phyloP scores from a whole-genome alignment of 768 basidiomycete species.

The Kwoniella botswanensis region DNA sequence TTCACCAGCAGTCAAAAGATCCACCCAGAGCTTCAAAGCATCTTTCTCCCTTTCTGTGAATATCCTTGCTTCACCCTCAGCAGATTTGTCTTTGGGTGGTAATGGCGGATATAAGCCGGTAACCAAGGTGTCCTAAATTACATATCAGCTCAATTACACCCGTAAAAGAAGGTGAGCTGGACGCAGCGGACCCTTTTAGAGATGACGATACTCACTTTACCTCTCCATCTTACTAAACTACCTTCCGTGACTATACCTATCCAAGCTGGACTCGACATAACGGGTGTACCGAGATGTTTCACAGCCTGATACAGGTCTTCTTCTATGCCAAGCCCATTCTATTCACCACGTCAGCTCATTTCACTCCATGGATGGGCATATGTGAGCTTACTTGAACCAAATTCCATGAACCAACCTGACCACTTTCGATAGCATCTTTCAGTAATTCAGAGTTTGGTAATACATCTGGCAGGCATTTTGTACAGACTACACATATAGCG shows the following conservation, averaged over 20 bases:
- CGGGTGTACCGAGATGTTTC: constrained; percentile 36
- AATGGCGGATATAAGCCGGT: constrained; percentile 40
- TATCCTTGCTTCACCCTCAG: constrained; percentile 5
- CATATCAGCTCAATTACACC: not conserved
- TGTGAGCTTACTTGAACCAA: constrained; percentile 64
- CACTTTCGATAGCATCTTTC: constrained; percentile 51
- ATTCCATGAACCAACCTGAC: constrained; percentile 63
- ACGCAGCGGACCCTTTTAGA: not conserved
- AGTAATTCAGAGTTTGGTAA: constrained; percentile 66
- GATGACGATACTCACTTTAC: constrained; percentile 16
- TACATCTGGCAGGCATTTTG: constrained; percentile 74
- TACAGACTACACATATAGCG: constrained; percentile 70
- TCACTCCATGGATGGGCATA: constrained; percentile 56
- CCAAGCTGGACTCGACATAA: constrained; percentile 49
- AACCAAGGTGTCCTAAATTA: constrained; percentile 30
- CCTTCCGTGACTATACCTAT: constrained; percentile 51
- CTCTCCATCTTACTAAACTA: constrained; percentile 41
- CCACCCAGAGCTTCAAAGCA: constrained; percentile 32
- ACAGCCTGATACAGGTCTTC: constrained; percentile 67
- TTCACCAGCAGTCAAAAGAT: constrained; percentile 42
- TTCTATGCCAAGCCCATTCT: constrained; percentile 78
- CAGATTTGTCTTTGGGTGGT: constrained; percentile 12
- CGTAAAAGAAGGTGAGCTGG: not conserved
- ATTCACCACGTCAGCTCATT: constrained; percentile 39
- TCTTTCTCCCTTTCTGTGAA: constrained; percentile 30